Base-by-base conservation (phyloP, 2,329 filamentous ascomycete species). In the Chaetomium globosum region DNA sequence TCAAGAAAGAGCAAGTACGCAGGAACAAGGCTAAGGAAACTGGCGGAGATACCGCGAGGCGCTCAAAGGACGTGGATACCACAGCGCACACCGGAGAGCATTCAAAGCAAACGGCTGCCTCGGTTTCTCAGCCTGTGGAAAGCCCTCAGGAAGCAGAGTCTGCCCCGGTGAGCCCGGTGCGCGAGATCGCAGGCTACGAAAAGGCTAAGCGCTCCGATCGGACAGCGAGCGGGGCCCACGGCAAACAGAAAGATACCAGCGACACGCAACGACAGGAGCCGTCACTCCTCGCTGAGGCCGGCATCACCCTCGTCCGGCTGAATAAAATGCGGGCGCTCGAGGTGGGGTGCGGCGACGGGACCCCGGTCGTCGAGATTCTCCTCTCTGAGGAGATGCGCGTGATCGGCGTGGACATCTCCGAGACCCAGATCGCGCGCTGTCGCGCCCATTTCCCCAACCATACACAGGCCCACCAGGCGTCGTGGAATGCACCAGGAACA, bases 331-430 rank as follows among this genome's bases (percentile, higher is more conserved):
- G 64, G 21, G 71, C 78, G 26, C 76, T 81, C 30, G 80, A 81
- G 65, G 75, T 81, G 8, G 80, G 80, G 52, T 80, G 78, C 70
- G 80, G 80, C 51, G 71, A 74, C 39, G 79, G 79, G 43, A 46
- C 75, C 8, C 79, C 79, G 8, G 75, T 77, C 13, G 76, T 76
- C 1, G 65, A 73, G 57, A 72, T 65, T 53, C 74, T 81, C 13
- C 72, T 81, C 4, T 57, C 67, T 26, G 54, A 61, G 30, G 48
- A 56, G 2, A 57, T 72, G 28, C 66, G 69, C 52, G 73, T 80
- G 52, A 71, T 73, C 10, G 80, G 77, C 67, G 80, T 80, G 70
- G 80, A 82, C 71, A 65, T 81, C 9, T 81, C 80, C 4, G 70
- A 71, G 48, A 69, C 72, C 8, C 79, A 81, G 73, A 68, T 81